Base-by-base conservation (phyloP, 2,329 filamentous ascomycete genomes). In the Rutstroemia sydowiana region DNA sequence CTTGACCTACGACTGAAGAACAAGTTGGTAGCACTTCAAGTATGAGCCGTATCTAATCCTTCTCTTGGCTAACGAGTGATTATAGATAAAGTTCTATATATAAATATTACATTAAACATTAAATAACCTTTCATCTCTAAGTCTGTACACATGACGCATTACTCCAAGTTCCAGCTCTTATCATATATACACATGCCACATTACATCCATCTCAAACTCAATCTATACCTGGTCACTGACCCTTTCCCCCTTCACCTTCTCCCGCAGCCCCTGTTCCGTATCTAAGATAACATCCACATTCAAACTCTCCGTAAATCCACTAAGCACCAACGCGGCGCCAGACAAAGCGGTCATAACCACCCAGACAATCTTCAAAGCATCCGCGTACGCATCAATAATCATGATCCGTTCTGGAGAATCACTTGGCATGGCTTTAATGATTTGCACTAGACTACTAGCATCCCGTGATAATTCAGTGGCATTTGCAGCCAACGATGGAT, bases 321-420 rank as follows among this genome's bases (percentile, higher is more conserved):
- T 77, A n/a, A 69, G 57, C 23, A 77, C 20, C 21, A 77, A 59
- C 59, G 70, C 75, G 2, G 75, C 61, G 0, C 64, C 74, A 3
- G 71, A 69, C 16, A 82, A 66, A 0, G 65, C 76, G 45, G 72
- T 72, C 65, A 77, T 73, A 26, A 77, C 72, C 21, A 74, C 71
- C 73, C 75, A 81, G 16, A 81, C 72, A 30, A 73, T 73, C 54
- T 70, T 71, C 54, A 81, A 59, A 30, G 73, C 74, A 55, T 77
- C 71, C 1, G 75, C 74, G 57, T 80, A 82, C 8, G 72, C 73
- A 2, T 18, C 16, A 9, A 11, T 36, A 9, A 45, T 34, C 14
- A 26, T 20, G 10, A 44, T 5, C 8, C 18, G 30, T 32, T 44
- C 39, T 2, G 8, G 11, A 14, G 8, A 5, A 4, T 36, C 30